Percentiles rank a stretch among this genome's conserved stretches.
phyloP scores from a whole-genome alignment of 441 rosid species.

The Hura crepitans region DNA sequence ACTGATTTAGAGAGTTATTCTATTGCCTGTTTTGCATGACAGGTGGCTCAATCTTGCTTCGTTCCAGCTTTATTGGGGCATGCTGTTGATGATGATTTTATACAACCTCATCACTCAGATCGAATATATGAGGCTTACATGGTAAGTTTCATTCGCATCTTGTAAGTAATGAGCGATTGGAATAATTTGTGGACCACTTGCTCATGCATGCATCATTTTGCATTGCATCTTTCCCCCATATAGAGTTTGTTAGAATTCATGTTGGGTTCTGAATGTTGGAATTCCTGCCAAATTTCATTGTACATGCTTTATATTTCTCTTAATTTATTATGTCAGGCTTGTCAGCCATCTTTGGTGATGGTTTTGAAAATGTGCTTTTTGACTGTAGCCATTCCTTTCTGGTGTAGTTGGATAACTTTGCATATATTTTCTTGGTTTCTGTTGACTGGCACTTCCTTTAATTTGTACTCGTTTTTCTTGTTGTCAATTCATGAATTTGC shows the following conservation, averaged over 20 bases:
- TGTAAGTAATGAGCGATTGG: slow-evolving; percentile 4
- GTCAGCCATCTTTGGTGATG: neutral
- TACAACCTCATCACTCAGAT: slow-evolving; percentile 91
- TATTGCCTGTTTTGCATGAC: slow-evolving; percentile 20
- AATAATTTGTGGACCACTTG: neutral
- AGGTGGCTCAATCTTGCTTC: slow-evolving; percentile 90
- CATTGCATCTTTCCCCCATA: neutral
- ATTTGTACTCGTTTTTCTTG: slow-evolving; percentile 5
- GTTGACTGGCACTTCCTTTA: slow-evolving; percentile 5
- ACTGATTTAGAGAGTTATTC: neutral
- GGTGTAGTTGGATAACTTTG: slow-evolving; percentile 9
- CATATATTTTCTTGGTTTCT: slow-evolving; percentile 8
- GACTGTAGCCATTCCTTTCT: slow-evolving; percentile 8
- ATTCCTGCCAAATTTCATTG: neutral
- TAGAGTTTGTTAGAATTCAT: neutral
- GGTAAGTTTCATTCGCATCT: slow-evolving; percentile 38
- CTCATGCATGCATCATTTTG: neutral
- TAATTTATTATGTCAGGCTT: neutral
- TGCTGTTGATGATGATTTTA: slow-evolving; percentile 88
- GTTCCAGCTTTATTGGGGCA: slow-evolving; percentile 98
- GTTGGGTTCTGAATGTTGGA: neutral
- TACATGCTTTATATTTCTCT: neutral
- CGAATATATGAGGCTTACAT: slow-evolving; percentile 73
- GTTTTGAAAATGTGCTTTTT: neutral
- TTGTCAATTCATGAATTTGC: slow-evolving; percentile 27